phyloP scores from a whole-genome alignment of 1,139 yeast species.

The Debaryomyces udenii region DNA sequence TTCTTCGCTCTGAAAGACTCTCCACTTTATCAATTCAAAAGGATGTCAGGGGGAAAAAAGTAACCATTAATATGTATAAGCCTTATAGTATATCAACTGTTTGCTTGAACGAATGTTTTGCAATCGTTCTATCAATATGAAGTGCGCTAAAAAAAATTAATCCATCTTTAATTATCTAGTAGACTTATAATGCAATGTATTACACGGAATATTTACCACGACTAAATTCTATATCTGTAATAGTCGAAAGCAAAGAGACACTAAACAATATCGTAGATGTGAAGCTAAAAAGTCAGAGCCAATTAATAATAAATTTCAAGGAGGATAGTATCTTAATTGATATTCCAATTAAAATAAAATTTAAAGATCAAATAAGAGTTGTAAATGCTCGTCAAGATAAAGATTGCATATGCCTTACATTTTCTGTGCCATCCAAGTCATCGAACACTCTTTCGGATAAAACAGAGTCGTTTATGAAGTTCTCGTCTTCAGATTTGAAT shows the following conservation, averaged over 20 bases:
- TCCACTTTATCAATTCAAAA: background rate
- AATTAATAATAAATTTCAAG: slow-evolving; percentile 5
- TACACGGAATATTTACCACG: slow-evolving; percentile 45
- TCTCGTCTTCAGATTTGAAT: slow-evolving; percentile 14
- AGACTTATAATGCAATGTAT: slow-evolving; percentile 26
- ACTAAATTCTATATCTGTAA: slow-evolving; percentile 33
- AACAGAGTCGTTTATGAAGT: slow-evolving; percentile 24
- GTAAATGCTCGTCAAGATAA: slow-evolving; percentile 7
- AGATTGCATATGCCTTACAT: slow-evolving; percentile 10
- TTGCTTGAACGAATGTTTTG: background rate
- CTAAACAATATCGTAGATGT: slow-evolving; percentile 13
- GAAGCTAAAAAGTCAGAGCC: slow-evolving; percentile 1
- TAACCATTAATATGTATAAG: background rate
- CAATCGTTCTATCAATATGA: background rate
- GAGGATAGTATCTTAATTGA: slow-evolving; percentile 1
- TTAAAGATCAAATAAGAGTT: slow-evolving; percentile 7
- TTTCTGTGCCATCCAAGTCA: background rate
- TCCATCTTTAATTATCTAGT: background rate
- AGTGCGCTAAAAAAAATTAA: slow-evolving; percentile 2
- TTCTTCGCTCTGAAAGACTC: background rate
- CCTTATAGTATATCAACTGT: no score
- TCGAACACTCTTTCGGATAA: slow-evolving; percentile 7
- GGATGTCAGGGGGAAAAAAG: background rate
- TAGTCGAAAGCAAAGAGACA: slow-evolving; percentile 24
- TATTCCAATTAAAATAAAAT: slow-evolving; percentile 10